Percentiles rank a stretch among this genome's conserved stretches.
Evolutionary conservation across 306 rosid genomes (phyloP).

Genomic region (Citrullus colocynthis): DNA sequence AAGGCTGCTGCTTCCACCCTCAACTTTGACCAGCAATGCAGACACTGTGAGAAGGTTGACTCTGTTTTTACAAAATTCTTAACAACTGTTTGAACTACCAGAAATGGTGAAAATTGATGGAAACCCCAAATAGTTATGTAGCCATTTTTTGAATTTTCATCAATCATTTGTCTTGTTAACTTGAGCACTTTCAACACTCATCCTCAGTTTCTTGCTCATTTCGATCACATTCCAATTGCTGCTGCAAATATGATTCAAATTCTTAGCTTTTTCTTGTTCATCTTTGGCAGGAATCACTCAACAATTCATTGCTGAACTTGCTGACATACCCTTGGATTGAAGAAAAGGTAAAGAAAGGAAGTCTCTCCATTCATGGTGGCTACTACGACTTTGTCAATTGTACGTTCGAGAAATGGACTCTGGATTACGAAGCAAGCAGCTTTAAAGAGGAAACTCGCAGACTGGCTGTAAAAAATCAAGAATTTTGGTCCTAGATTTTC

Average conservation of each 20-base stretch:
- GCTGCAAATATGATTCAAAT: background rate
- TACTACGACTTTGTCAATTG: conserved; percentile 82
- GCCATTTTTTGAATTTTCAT: background rate
- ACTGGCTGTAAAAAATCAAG: conserved; percentile 41
- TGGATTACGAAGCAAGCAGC: conserved; percentile 52
- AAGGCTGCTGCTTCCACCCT: conserved; percentile 54
- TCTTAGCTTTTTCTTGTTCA: background rate
- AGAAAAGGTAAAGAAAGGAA: conserved; percentile 59
- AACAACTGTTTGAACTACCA: background rate
- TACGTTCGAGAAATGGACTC: conserved; percentile 95
- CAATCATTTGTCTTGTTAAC: background rate
- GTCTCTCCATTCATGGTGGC: conserved; percentile 71
- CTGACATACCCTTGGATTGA: conserved; percentile 94
- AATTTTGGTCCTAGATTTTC: conserved; percentile 39
- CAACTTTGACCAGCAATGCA: conserved; percentile 73
- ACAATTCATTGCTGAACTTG: conserved; percentile 59
- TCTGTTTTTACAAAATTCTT: background rate
- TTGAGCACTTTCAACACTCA: background rate
- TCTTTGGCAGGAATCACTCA: conserved; percentile 59
- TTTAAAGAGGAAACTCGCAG: conserved; percentile 25
- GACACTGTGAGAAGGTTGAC: conserved; percentile 82
- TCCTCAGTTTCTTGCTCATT: background rate
- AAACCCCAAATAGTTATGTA: background rate
- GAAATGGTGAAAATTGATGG: background rate
- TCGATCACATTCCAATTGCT: background rate